Percentiles rank a stretch among this genome's conserved stretches.
These are phyloP conservation scores for Calonectria hongkongensis DNA, from an alignment of 2,329 filamentous ascomycete species.

Conservation along the genomic window DNA sequence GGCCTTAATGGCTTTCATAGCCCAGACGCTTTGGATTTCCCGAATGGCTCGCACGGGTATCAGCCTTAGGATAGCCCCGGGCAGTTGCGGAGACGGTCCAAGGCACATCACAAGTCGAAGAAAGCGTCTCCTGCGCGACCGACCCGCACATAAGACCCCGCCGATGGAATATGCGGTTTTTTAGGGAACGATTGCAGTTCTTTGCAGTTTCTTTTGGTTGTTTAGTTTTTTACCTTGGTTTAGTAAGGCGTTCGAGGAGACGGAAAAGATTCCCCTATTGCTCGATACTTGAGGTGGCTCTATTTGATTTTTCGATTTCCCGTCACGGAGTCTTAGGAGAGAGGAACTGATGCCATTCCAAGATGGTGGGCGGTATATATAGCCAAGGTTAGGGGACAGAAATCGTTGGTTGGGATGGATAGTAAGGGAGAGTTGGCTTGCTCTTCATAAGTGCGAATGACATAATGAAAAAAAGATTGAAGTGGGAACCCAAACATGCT, in stretches of 20 bases:
- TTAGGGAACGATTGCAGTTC: conserved; percentile 10
- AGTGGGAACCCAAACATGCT: not conserved
- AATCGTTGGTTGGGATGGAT: conserved; percentile 9
- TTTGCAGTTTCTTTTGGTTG: conserved; percentile 21
- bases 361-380: not conserved
- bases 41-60: conserved; percentile 51
- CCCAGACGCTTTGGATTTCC: conserved; percentile 45
- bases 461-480: conserved; percentile 24
- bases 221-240: conserved; percentile 40
- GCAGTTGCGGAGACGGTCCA: conserved; percentile 30
- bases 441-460: conserved; percentile 17
- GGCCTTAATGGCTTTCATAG: conserved; percentile 51
- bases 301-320: conserved; percentile 45
- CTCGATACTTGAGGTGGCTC: conserved; percentile 44
- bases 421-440: not conserved
- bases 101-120: conserved; percentile 40
- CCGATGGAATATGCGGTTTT: conserved; percentile 21
- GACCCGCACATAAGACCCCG: conserved; percentile 14
- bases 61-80: conserved; percentile 46
- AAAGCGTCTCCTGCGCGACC: conserved; percentile 14
- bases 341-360: conserved; percentile 20
- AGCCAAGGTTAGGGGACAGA: not conserved
- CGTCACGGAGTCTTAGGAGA: conserved; percentile 25
- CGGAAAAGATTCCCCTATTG: conserved; percentile 56
- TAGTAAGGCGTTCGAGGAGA: conserved; percentile 54